Conservation (phyloP, 192 early-diverging fungal genomes). For the Oehlia diaphana region DNA sequence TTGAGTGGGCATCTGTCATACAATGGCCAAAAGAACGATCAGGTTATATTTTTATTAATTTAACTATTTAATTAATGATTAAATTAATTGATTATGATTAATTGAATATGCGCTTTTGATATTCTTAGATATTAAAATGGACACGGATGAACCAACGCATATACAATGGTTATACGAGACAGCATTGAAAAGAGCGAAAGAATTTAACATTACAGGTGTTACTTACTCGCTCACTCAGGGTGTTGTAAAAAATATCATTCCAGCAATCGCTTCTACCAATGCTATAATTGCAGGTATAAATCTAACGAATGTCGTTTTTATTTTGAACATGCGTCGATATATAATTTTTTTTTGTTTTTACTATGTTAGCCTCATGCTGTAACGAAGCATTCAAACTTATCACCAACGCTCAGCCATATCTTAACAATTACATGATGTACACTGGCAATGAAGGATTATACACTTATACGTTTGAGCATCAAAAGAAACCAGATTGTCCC, state of each 20-base stretch:
- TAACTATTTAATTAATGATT: neutral
- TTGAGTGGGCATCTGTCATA: conserved; percentile 94
- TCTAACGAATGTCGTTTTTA: neutral
- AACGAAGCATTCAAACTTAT: conserved; percentile 94
- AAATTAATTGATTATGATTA: neutral
- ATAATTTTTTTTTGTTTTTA: neutral
- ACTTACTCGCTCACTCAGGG: conserved; percentile 91
- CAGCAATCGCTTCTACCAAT: conserved; percentile 90
- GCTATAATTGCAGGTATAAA: conserved; percentile 69
- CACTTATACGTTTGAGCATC: conserved; percentile 84
- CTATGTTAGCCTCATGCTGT: conserved; percentile 76
- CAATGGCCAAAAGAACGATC: conserved; percentile 86
- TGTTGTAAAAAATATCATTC: conserved; percentile 98
- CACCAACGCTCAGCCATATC: conserved; percentile 69
- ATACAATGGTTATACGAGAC: conserved; percentile 74
- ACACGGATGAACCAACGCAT: conserved; percentile 77
- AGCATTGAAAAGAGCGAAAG: conserved; percentile 66
- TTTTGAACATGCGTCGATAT: conserved; percentile 13
- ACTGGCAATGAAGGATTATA: conserved; percentile 89
- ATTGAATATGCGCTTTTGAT: neutral
- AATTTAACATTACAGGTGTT: conserved; percentile 86
- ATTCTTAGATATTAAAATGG: conserved; percentile 59
- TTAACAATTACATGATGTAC: conserved; percentile 98
- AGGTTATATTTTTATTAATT: neutral
- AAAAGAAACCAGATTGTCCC: conserved; percentile 83